Evolutionary conservation across 2,329 filamentous ascomycete genomes (phyloP), one percentile per base, ranked within the genome.

Genomic region (Xylariaceae sp.): DNA sequence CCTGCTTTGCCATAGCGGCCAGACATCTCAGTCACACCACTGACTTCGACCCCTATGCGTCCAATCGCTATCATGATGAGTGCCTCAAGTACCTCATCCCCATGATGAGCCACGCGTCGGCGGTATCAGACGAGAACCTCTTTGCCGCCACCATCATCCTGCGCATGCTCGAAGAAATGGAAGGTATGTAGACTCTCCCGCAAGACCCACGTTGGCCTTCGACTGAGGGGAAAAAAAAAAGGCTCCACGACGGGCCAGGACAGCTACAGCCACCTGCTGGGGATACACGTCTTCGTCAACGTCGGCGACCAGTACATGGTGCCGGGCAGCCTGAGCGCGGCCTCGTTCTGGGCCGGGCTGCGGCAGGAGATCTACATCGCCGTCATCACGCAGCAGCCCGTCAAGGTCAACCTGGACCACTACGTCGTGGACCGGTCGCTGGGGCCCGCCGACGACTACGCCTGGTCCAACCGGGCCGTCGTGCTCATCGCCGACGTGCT

Each of bases 401-500:
- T 70, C 18, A 60, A 65, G 15, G 63, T 74, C n/a, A 67, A 62
- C 11, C 58, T 77, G 2, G 59, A 65, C 11, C 61, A 68, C 29
- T 61, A 57, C 15, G 65, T 74, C 22, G 63, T 74, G 25, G 68
- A 75, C 44, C 63, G 65, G n/a, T 65, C 63, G 0, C 60, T 72
- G 8, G 56, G 60, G 2, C 55, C 61, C 0, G 60, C 64, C 0
- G 64, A 66, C 27, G 74, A 77, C 40, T 68, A 67, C 38, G 62
- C 61, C 1, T 78, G 74, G 74, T 69, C 75, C 2, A 78, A 80
- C 49, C 65, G 75, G 12, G 71, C 76, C 12, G 66, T 81, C 0
- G 65, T 76, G 3, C 70, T 77, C 44, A 75, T 75, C 34, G 75
- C 75, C n/a, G 73, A 79, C 40, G 72, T 80, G 1, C 56, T 81